Conservation (phyloP, 2,329 filamentous ascomycete genomes). For the Penicillium expansum region DNA sequence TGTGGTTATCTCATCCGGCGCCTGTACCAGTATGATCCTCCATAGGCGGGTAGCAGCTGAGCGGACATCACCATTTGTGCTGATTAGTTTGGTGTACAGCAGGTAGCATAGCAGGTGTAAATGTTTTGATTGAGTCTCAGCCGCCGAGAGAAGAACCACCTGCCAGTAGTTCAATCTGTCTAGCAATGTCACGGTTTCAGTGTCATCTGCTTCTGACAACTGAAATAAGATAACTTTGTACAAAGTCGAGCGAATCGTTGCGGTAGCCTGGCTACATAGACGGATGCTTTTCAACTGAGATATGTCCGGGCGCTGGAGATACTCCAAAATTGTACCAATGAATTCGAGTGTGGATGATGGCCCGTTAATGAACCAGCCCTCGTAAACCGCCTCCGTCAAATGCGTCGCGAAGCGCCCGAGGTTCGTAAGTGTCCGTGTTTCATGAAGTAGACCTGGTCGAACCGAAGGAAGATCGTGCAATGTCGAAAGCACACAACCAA, state of each 20-base stretch:
- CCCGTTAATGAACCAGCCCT: constrained; percentile 93
- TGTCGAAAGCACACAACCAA: constrained; percentile 70
- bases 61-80: constrained; percentile 64
- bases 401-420: constrained; percentile 76
- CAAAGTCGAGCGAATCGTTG: constrained; percentile 72
- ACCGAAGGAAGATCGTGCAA: constrained; percentile 68
- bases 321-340: constrained; percentile 78
- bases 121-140: constrained; percentile 75
- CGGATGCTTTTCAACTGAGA: constrained; percentile 79
- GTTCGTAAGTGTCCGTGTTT: constrained; percentile 83
- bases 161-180: constrained; percentile 94
- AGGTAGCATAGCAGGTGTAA: constrained; percentile 88
- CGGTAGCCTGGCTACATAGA: constrained; percentile 82
- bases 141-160: constrained; percentile 75
- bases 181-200: constrained; percentile 69
- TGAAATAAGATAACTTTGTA: constrained; percentile 75
- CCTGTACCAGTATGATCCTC: constrained; percentile 91
- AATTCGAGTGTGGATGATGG: constrained; percentile 83
- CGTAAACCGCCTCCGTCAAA: constrained; percentile 85
- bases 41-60: constrained; percentile 78
- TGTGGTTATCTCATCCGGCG: constrained; percentile 73
- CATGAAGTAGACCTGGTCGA: constrained; percentile 69
- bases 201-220: constrained; percentile 77
- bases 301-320: constrained; percentile 81
- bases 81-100: constrained; percentile 83